phyloP scores from a whole-genome alignment of 1,284 basidiomycete species.

The Coniophora puteana region DNA sequence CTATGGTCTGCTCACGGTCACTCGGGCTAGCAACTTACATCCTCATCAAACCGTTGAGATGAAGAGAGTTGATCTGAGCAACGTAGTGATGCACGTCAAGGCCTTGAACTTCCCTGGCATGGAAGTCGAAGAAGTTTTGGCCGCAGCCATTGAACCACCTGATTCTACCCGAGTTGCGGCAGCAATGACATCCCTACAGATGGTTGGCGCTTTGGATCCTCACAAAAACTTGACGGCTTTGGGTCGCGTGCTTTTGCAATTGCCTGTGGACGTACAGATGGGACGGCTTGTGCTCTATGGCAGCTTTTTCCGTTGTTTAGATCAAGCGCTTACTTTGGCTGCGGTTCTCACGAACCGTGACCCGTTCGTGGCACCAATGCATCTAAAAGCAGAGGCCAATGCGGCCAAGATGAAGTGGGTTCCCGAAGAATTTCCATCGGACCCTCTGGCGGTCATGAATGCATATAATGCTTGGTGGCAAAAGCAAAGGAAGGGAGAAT shows the following conservation, averaged over 20 bases:
- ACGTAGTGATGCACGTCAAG: conserved; percentile 96
- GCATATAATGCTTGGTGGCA: conserved; percentile 85
- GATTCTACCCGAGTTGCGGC: conserved; percentile 72
- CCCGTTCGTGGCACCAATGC: conserved; percentile 84
- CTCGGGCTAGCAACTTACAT: conserved; percentile 61
- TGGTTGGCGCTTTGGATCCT: conserved; percentile 86
- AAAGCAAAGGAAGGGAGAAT: conserved; percentile 65
- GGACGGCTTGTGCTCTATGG: conserved; percentile 90
- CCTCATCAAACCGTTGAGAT: conserved; percentile 94
- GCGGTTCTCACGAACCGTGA: conserved; percentile 89
- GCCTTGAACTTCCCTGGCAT: conserved; percentile 91
- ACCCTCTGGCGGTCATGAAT: conserved; percentile 76
- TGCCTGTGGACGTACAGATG: conserved; percentile 89
- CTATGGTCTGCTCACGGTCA: conserved; percentile 77
- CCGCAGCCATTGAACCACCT: conserved; percentile 89
- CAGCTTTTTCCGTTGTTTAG: conserved; percentile 91
- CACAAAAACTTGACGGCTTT: conserved; percentile 82
- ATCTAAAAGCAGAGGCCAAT: conserved; percentile 60
- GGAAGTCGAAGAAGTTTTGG: conserved; percentile 85
- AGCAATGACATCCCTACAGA: conserved; percentile 79
- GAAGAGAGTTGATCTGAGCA: conserved; percentile 90
- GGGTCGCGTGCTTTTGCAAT: conserved; percentile 83
- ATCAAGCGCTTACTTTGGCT: conserved; percentile 86
- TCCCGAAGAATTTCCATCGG: conserved; percentile 79
- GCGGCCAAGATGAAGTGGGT: conserved; percentile 82